Conservation (phyloP, 495 filamentous ascomycete species). For the Podospora australis region DNA sequence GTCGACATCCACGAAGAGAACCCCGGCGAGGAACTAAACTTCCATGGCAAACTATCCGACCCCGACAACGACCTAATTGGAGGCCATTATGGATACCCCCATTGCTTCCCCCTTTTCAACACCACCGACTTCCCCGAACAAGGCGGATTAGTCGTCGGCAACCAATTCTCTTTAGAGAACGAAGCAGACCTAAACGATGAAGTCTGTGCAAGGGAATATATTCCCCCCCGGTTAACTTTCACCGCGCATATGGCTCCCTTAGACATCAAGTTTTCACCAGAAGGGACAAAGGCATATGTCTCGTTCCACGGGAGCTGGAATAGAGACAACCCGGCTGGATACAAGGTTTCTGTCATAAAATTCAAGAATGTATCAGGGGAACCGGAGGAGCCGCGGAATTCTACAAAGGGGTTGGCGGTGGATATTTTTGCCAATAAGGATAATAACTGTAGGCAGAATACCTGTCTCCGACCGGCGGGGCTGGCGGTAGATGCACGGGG, state of each 20-base stretch:
- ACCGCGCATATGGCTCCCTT: slow-evolving; percentile 54
- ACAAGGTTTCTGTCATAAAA: slow-evolving; percentile 44
- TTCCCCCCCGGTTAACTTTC: slow-evolving; percentile 49
- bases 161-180: slow-evolving; percentile 31
- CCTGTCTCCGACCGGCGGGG: slow-evolving; percentile 53
- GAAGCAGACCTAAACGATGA: slow-evolving; percentile 35
- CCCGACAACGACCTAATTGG: slow-evolving; percentile 47
- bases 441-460: slow-evolving; percentile 31
- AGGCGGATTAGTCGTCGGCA: slow-evolving; percentile 23
- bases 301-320: slow-evolving; percentile 47
- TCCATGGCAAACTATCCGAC: slow-evolving; percentile 51
- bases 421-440: slow-evolving; percentile 49
- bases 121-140: slow-evolving; percentile 25
- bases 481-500: slow-evolving; percentile 42
- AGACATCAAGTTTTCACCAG: slow-evolving; percentile 48
- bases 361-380: too few species aligned
- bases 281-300: slow-evolving; percentile 23
- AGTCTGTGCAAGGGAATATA: slow-evolving; percentile 33
- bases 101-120: slow-evolving; percentile 60
- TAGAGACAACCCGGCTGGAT: slow-evolving; percentile 47
- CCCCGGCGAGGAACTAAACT: slow-evolving; percentile 71
- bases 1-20: slow-evolving; percentile 62
- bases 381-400: slow-evolving; percentile 40
- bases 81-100: slow-evolving; percentile 64
- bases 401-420: slow-evolving; percentile 30